Evolutionary conservation across 1,139 yeast genomes (phyloP), one percentile per base, ranked within the genome.

Genomic region (Citeromyces hawaiiensis): DNA sequence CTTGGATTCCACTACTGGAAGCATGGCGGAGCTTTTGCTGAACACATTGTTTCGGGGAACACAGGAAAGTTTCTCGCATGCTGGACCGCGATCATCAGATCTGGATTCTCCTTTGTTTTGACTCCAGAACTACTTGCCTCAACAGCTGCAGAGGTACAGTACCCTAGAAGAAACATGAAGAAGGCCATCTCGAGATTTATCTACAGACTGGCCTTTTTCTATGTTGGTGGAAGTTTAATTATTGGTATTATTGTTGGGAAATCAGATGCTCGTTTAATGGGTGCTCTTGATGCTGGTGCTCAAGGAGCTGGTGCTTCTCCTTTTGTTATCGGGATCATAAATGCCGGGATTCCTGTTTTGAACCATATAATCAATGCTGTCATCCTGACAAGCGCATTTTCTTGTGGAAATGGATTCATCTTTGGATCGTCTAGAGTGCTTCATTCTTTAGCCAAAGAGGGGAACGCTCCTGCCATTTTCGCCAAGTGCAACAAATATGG

Each of bases 41-140:
- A 66, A 43, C 70, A 70, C 48, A 50, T 72, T 41, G 57, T 60
- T 2, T 50, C 54, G 1, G 83, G 83, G 2, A 45, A 53, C 38
- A 62, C 76, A 10, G 85, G 83, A 30, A 61, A 56, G 39, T 70
- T 71, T 42, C 48, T 57, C 32, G 67, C 72, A n/a, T 57, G 62
- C 76, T 72, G 80, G 49, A 65, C 76, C 14, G 76, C 85, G 19
- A 63, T 80, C 49, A 72, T 81, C 46, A 72, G 70, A 48, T 80
- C 91, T 38, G 86, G 87, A 45, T 87, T 87, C 63, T 81, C 94
- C 40, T 80, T 83, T 51, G 73, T 78, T 45, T 75, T 74, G 51
- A 62, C 72, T 44, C 67, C 68, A 45, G 77, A 71, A 51, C 61
- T 70, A 54, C 65, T 67, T 36, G 72, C 72, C 17, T 57, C 68